Evolutionary conservation across 306 rosid species (phyloP).

Genomic region (Luffa aegyptiaca): DNA sequence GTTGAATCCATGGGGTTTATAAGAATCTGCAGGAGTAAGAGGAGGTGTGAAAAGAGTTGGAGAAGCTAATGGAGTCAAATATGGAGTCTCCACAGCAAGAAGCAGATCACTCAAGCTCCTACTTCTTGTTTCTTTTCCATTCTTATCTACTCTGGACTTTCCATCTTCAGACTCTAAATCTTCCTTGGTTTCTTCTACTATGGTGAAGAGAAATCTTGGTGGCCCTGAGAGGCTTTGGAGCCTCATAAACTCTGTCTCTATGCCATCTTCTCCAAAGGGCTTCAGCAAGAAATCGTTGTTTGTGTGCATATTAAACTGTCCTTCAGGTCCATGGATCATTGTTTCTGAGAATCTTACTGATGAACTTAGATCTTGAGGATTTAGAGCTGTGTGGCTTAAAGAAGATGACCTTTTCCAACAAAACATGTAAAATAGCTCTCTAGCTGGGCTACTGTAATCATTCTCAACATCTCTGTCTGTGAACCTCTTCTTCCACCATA

Average conservation of each 20-base stretch:
- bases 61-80: constrained; percentile 69
- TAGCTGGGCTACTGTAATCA: constrained; percentile 60
- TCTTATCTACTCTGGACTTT: constrained; percentile 12
- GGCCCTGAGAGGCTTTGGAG: constrained; percentile 51
- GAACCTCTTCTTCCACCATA: constrained; percentile 96
- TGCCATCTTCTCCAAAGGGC: constrained; percentile 59
- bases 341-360: constrained; percentile 46
- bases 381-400: constrained; percentile 41
- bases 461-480: constrained; percentile 52
- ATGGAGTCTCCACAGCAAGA: constrained; percentile 70
- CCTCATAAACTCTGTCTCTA: constrained; percentile 62
- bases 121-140: constrained; percentile 43
- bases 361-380: constrained; percentile 46
- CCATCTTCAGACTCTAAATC: constrained; percentile 91
- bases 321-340: constrained; percentile 41
- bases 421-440: constrained; percentile 74
- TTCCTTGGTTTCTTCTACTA: constrained; percentile 85
- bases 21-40: constrained; percentile 45
- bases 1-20: constrained; percentile 49
- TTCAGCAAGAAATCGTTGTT: constrained; percentile 51
- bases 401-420: constrained; percentile 74
- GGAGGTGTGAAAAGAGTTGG: constrained; percentile 79
- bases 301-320: constrained; percentile 34
- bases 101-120: constrained; percentile 75
- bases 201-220: constrained; percentile 84